phyloP scores from a whole-genome alignment of 495 filamentous ascomycete genomes.

The Podospora tetraspora region DNA sequence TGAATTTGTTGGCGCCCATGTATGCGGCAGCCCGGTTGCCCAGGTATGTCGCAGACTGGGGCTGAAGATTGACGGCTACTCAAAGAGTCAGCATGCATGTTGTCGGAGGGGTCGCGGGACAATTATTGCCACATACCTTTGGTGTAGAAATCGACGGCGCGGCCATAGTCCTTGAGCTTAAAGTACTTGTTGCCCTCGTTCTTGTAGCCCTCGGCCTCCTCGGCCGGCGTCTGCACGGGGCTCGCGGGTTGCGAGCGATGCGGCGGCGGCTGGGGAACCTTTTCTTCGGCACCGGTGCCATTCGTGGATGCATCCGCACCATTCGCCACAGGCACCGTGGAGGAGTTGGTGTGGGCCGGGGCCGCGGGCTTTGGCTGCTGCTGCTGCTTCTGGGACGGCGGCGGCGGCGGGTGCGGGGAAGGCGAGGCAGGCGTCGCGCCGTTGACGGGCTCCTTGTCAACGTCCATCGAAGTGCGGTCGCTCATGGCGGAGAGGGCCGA shows the following conservation, averaged over 20 bases:
- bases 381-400: constrained; percentile 17
- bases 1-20: constrained; percentile 74
- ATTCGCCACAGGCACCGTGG: constrained; percentile 44
- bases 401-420: constrained; percentile 28
- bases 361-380: constrained; percentile 20
- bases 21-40: constrained; percentile 93
- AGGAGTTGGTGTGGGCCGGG: constrained; percentile 35
- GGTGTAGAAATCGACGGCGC: constrained; percentile 86
- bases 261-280: constrained; percentile 71
- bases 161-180: constrained; percentile 79
- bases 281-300: constrained; percentile 25
- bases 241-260: constrained; percentile 61
- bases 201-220: constrained; percentile 86
- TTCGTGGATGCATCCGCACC: constrained; percentile 47
- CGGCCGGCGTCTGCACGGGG: constrained; percentile 48
- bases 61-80: constrained; percentile 75
- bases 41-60: constrained; percentile 77
- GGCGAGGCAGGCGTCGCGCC: constrained; percentile 43
- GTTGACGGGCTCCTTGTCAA: constrained; percentile 62
- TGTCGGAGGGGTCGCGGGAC: no score
- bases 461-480: constrained; percentile 69
- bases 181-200: constrained; percentile 92
- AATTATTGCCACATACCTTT: constrained; percentile 65
- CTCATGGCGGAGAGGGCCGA: constrained; percentile 67
- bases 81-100: constrained; percentile 20